A percentile compares a stretch with the other conserved stretches of the same genome.
phyloP scores from a whole-genome alignment of 2,329 filamentous ascomycete genomes.

The Trichoderma breve region DNA sequence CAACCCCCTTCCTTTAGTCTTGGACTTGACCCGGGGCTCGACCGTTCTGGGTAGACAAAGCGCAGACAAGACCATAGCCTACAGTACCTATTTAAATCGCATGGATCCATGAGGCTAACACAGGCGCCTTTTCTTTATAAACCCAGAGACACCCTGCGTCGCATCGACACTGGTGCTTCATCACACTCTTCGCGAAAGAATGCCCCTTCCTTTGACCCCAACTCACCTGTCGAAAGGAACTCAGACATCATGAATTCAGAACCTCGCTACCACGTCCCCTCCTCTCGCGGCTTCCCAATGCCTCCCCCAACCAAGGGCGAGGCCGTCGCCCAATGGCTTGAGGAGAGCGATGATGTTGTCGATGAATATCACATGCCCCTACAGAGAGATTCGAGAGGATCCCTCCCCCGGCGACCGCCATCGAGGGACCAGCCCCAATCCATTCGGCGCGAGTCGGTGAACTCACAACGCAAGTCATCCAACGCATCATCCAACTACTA shows the following conservation, averaged over 20 bases:
- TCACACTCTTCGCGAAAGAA: constrained; percentile 1
- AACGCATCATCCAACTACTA: constrained; percentile 20
- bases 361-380: constrained; percentile 5
- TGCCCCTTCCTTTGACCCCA: constrained; percentile 12
- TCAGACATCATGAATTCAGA: constrained; percentile 18
- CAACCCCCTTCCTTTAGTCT: constrained; percentile 5
- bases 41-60: constrained; percentile 8
- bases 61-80: background rate
- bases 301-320: constrained; percentile 16
- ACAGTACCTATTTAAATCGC: background rate
- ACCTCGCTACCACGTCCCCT: background rate
- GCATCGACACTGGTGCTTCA: constrained; percentile 8
- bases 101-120: constrained; percentile 10
- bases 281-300: constrained; percentile 14
- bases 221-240: background rate
- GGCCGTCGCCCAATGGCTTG: constrained; percentile 17
- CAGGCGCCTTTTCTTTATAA: background rate
- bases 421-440: constrained; percentile 12
- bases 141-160: constrained; percentile 17
- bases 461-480: constrained; percentile 19
- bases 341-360: constrained; percentile 17
- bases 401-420: constrained; percentile 2
- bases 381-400: constrained; percentile 15
- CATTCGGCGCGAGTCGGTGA: constrained; percentile 11
- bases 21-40: constrained; percentile 5